Evolutionary conservation across 805 yeast genomes (phyloP).

Genomic region (Wickerhamiella nectarea): DNA sequence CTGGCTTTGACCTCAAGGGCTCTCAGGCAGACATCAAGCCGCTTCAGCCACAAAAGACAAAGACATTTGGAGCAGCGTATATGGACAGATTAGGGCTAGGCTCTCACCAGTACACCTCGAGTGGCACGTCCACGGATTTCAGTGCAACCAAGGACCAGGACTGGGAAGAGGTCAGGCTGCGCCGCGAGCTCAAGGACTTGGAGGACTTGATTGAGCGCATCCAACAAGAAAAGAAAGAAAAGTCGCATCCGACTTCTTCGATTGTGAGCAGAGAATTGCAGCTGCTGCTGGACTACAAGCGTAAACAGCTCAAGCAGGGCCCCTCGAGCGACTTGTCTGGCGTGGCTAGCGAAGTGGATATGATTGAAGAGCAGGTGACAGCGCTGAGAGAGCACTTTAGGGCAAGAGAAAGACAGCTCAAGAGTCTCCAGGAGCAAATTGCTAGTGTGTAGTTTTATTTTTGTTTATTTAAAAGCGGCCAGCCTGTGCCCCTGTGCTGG

Average conservation of each 20-base stretch:
- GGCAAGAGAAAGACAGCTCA: slow-evolving; percentile 48
- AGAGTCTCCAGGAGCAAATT: slow-evolving; percentile 28
- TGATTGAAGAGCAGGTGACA: slow-evolving; percentile 66
- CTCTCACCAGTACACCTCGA: slow-evolving; percentile 30
- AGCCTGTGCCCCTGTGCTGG: no score
- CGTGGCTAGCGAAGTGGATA: slow-evolving; percentile 38
- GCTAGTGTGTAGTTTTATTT: slow-evolving; percentile 9
- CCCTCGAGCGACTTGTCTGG: slow-evolving; percentile 19
- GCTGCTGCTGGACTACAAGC: slow-evolving; percentile 68
- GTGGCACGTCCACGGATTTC: slow-evolving; percentile 39
- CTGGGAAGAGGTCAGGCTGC: slow-evolving; percentile 82
- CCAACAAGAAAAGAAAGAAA: slow-evolving; percentile 25
- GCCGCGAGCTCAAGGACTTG: slow-evolving; percentile 61
- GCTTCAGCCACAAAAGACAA: slow-evolving; percentile 10
- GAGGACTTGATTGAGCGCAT: slow-evolving; percentile 53
- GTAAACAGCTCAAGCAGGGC: slow-evolving; percentile 34
- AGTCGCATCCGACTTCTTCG: slow-evolving; percentile 24
- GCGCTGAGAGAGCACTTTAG: slow-evolving; percentile 56
- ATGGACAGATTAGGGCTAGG: slow-evolving; percentile 32
- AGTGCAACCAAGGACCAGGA: slow-evolving; percentile 50
- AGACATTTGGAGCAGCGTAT: slow-evolving; percentile 24
- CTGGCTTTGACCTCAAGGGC: slow-evolving; percentile 42
- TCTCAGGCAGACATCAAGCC: slow-evolving; percentile 34
- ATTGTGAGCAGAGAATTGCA: slow-evolving; percentile 54
- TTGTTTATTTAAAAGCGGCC: no score